Conservation (phyloP, 1,139 yeast species). For the Suhomyces taliae region DNA sequence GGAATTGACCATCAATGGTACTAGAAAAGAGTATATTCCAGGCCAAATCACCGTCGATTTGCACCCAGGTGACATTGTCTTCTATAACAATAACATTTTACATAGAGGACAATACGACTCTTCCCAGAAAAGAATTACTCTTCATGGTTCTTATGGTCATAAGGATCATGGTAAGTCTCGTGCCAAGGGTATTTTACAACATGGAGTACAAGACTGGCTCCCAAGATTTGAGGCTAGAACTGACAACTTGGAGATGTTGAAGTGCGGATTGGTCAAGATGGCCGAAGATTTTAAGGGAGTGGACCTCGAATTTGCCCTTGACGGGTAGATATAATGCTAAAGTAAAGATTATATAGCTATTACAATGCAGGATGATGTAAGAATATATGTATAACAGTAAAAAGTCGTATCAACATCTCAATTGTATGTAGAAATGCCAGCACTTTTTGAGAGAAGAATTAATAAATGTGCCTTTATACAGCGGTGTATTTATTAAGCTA, state of each 20-base stretch:
- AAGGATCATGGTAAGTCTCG: conserved; percentile 43
- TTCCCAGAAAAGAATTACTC: conserved; percentile 42
- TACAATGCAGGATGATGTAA: no score
- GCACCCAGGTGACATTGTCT: conserved; percentile 55
- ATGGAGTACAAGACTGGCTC: conserved; percentile 55
- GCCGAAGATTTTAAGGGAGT: conserved; percentile 42
- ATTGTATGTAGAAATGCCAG: no score
- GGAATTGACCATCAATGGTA: conserved; percentile 37
- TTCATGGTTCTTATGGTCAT: conserved; percentile 58
- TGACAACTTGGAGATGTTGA: conserved; percentile 34
- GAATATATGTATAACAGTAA: no score
- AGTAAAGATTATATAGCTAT: no score
- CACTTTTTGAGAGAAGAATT: no score
- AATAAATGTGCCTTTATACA: no score
- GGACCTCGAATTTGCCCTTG: conserved; percentile 47
- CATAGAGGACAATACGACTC: conserved; percentile 52
- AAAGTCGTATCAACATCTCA: no score
- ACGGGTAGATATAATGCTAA: conserved; percentile 27
- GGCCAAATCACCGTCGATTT: conserved; percentile 46
- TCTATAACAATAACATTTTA: conserved; percentile 54
- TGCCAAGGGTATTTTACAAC: conserved; percentile 55
- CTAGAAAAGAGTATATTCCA: conserved; percentile 37
- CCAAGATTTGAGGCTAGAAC: conserved; percentile 41
- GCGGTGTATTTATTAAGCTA: no score
- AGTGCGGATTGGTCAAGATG: conserved; percentile 34